A percentile compares a stretch with the other conserved stretches of the same genome.
phyloP scores from a whole-genome alignment of 75 land plant genomes.

The Selaginella moellendorffii region DNA sequence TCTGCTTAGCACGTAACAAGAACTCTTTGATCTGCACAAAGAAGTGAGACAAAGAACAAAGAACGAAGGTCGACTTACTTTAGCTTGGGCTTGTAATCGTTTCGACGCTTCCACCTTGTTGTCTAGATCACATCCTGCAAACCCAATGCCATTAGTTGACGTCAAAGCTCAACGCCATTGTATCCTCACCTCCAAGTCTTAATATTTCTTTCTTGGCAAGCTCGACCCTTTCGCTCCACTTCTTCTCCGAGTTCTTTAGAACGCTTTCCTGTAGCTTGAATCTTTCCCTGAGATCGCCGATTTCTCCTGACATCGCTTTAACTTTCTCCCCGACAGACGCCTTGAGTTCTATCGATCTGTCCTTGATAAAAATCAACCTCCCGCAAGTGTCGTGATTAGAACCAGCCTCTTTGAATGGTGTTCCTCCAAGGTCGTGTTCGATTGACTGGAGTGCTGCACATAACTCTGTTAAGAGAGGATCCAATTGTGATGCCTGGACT shows the following conservation, averaged over 20 bases:
- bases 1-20: not conserved
- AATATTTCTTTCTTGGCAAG: not conserved
- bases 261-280: not conserved
- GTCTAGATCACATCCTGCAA: conserved; percentile 10
- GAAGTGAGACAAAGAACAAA: not conserved
- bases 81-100: conserved; percentile 2
- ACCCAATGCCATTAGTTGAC: not conserved
- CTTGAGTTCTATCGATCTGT: not conserved
- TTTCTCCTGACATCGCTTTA: not conserved
- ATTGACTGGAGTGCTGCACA: not conserved
- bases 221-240: not conserved
- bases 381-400: not conserved
- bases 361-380: not conserved
- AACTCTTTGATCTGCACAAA: not conserved
- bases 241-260: not conserved
- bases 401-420: not conserved
- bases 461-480: not conserved
- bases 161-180: not conserved
- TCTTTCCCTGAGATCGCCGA: not conserved
- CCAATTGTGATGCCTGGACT: not conserved
- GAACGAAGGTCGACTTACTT: not conserved
- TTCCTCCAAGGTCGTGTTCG: conserved; percentile 1
- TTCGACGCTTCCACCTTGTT: not conserved
- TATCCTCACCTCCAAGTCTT: conserved; percentile 12
- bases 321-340: not conserved